A percentile compares a stretch with the other conserved stretches of the same genome.
Evolutionary conservation across 2,329 filamentous ascomycete species (phyloP).

Genomic region (Monilinia aucupariae): DNA sequence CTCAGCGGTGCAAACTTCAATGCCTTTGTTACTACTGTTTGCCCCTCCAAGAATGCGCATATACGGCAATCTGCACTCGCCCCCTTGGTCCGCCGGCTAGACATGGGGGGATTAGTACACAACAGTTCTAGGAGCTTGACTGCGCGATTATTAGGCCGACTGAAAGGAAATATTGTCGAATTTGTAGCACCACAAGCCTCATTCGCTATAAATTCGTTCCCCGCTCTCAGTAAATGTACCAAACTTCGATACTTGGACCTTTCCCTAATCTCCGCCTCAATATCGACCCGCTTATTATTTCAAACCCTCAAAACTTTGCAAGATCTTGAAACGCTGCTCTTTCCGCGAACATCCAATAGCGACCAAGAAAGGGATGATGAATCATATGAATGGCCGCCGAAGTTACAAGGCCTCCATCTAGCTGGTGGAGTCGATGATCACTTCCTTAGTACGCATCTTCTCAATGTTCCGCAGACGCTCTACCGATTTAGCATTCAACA

Average conservation of each 20-base stretch:
- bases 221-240: conserved; percentile 35
- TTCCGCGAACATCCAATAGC: conserved; percentile 31
- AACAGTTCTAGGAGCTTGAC: conserved; percentile 33
- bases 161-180: conserved; percentile 34
- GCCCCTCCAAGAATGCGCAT: conserved; percentile 36
- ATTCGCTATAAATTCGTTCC: conserved; percentile 35
- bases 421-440: conserved; percentile 33
- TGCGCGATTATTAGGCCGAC: conserved; percentile 32
- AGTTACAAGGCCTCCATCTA: conserved; percentile 32
- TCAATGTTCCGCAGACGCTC: conserved; percentile 24
- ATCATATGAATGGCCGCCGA: conserved; percentile 33
- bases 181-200: conserved; percentile 35
- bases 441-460: conserved; percentile 29
- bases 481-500: conserved; percentile 33
- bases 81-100: conserved; percentile 30
- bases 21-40: conserved; percentile 33
- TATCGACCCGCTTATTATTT: conserved; percentile 33
- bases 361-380: conserved; percentile 18
- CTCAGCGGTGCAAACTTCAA: conserved; percentile 33
- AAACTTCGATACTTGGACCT: conserved; percentile 32
- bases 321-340: conserved; percentile 32
- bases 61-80: conserved; percentile 33
- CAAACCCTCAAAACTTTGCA: conserved; percentile 31
- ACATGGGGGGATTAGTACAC: conserved; percentile 35
- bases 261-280: conserved; percentile 33